Percentiles rank a stretch among this genome's conserved stretches.
phyloP scores from a whole-genome alignment of 345 rosid species.

The Sonneratia caseolaris region DNA sequence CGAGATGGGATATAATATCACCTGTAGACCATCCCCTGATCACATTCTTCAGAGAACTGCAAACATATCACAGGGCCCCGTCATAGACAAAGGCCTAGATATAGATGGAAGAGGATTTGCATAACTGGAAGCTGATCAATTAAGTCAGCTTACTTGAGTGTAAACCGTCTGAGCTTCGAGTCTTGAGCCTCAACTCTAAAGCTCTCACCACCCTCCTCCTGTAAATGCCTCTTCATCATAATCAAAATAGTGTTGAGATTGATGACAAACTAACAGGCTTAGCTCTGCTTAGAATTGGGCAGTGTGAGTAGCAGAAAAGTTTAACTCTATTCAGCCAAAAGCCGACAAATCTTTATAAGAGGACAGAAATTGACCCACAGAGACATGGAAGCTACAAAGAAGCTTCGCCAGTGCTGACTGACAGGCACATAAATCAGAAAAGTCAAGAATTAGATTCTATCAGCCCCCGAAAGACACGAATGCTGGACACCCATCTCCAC shows the following conservation, averaged over 20 bases:
- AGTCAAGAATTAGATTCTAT: slow-evolving; percentile 6
- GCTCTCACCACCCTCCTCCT: slow-evolving; percentile 6
- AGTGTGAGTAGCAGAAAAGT: background rate
- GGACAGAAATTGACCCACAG: slow-evolving; percentile 1
- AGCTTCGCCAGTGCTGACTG: background rate
- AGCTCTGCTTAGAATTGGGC: background rate
- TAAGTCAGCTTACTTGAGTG: slow-evolving; percentile 10
- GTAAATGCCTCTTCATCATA: slow-evolving; percentile 8
- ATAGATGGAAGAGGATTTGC: background rate
- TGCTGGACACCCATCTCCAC: background rate
- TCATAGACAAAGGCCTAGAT: background rate
- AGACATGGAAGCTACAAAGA: slow-evolving; percentile 6
- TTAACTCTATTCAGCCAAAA: no score
- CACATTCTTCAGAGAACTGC: slow-evolving; percentile 20
- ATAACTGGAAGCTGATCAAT: background rate
- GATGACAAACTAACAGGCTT: background rate
- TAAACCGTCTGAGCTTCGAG: slow-evolving; percentile 7
- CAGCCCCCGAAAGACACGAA: background rate
- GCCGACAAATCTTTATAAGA: background rate
- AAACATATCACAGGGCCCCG: background rate
- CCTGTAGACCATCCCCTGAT: slow-evolving; percentile 9
- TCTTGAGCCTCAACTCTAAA: background rate
- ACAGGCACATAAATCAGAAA: background rate
- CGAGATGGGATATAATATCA: slow-evolving; percentile 16
- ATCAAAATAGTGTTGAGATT: slow-evolving; percentile 2